Evolutionary conservation across 2,329 filamentous ascomycete genomes (phyloP).

Genomic region (Mollisia scopiformis): DNA sequence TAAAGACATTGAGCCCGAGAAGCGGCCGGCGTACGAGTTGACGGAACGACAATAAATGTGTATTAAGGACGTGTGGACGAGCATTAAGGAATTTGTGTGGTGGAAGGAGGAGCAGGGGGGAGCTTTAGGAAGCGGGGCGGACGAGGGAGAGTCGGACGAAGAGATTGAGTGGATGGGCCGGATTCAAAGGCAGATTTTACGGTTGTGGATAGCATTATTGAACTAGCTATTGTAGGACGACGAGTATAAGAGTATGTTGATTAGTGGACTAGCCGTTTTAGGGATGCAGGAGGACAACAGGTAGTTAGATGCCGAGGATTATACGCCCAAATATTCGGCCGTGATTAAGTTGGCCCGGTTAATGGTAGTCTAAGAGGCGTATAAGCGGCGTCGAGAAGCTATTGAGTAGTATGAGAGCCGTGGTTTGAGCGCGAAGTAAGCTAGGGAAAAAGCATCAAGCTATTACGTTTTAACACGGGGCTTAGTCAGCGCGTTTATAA

Average conservation of each 20-base stretch:
- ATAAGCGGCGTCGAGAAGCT: no score
- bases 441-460: no score
- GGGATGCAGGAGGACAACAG: slow-evolving; percentile 6
- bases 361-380: slow-evolving; percentile 17
- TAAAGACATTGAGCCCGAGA: slow-evolving; percentile 4
- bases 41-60: slow-evolving; percentile 7
- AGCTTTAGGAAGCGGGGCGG: slow-evolving; percentile 1
- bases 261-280: slow-evolving; percentile 17
- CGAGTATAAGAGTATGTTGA: slow-evolving; percentile 18
- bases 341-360: slow-evolving; percentile 18
- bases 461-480: no score
- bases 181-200: slow-evolving; percentile 5
- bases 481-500: slow-evolving; percentile 5
- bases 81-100: slow-evolving; percentile 6
- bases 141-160: not conserved
- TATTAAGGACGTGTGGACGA: slow-evolving; percentile 1
- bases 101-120: slow-evolving; percentile 4
- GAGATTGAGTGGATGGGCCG: slow-evolving; percentile 1
- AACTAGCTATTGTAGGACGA: slow-evolving; percentile 13
- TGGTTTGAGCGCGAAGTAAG: no score
- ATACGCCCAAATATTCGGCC: no score
- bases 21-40: no score
- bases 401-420: no score
- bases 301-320: no score
- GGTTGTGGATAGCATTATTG: slow-evolving; percentile 16